These are phyloP conservation scores for Ceratobasidium theobromae DNA, from an alignment of 1,284 basidiomycete species.

Conservation along the genomic window DNA sequence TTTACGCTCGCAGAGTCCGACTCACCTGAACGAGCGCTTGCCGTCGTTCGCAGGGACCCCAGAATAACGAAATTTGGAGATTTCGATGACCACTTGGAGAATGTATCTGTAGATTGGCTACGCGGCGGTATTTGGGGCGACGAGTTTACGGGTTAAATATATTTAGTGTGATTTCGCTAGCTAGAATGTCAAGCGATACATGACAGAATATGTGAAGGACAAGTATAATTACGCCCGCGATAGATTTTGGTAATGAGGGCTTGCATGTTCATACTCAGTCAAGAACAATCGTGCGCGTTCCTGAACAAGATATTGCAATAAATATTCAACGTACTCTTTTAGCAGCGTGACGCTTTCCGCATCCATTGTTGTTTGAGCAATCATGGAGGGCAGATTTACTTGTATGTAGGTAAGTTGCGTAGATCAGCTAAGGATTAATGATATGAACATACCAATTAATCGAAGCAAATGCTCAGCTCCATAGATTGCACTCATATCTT, in stretches of 20 bases:
- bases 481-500: constrained; percentile 88
- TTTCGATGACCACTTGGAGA: constrained; percentile 77
- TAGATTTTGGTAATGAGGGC: constrained; percentile 71
- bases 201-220: background rate
- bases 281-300: constrained; percentile 64
- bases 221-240: constrained; percentile 1
- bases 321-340: constrained; percentile 86
- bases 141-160: constrained; percentile 9
- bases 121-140: constrained; percentile 23
- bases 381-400: constrained; percentile 68
- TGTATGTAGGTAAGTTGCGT: constrained; percentile 8
- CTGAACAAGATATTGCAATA: constrained; percentile 74
- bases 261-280: constrained; percentile 70
- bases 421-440: background rate
- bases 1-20: constrained; percentile 51
- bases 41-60: constrained; percentile 51
- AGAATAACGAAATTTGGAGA: constrained; percentile 63
- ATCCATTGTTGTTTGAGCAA: constrained; percentile 90
- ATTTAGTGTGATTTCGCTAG: background rate
- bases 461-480: constrained; percentile 93
- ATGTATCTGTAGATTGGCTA: constrained; percentile 68
- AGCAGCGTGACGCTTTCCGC: constrained; percentile 80
- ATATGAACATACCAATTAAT: constrained; percentile 79
- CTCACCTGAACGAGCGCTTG: constrained; percentile 50
- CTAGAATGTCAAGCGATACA: background rate